Conservation (phyloP, 2,329 filamentous ascomycete genomes). For the Epichloe sylvatica region DNA sequence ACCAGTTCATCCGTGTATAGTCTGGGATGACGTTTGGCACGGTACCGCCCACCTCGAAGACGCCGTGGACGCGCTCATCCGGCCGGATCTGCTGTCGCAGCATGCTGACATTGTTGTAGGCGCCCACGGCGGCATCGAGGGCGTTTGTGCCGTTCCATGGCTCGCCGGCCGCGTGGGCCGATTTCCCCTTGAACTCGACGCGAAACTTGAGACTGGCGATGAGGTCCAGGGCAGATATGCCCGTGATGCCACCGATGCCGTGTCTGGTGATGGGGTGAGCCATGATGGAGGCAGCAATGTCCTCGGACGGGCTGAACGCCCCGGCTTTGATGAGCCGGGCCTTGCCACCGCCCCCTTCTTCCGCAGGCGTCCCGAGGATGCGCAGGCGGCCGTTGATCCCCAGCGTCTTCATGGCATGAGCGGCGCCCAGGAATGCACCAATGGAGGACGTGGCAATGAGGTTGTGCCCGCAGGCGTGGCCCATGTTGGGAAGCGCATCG, state of each 20-base stretch:
- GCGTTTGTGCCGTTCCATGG: constrained; percentile 26
- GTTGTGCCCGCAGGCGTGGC: constrained; percentile 33
- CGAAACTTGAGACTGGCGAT: constrained; percentile 5
- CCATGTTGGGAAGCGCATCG: constrained; percentile 30
- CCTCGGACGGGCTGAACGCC: constrained; percentile 9
- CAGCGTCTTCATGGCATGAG: constrained; percentile 17
- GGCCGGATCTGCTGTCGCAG: constrained; percentile 25
- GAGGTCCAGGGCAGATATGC: constrained; percentile 1
- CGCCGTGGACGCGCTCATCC: constrained; percentile 22
- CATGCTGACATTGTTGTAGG: constrained; percentile 22
- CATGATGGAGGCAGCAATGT: constrained; percentile 16
- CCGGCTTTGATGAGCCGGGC: constrained; percentile 11
- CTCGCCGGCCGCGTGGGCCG: constrained; percentile 22
- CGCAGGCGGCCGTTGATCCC: constrained; percentile 20
- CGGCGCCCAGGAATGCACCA: constrained; percentile 24
- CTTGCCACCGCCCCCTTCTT: constrained; percentile 30
- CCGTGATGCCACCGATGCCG: not conserved
- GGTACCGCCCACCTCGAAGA: constrained; percentile 23
- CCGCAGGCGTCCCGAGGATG: constrained; percentile 28
- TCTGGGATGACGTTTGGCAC: constrained; percentile 27
- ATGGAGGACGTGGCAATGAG: constrained; percentile 27
- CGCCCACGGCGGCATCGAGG: constrained; percentile 22
- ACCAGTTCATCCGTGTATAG: constrained; percentile 25
- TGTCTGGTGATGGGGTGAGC: constrained; percentile 11
- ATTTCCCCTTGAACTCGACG: constrained; percentile 21